Evolutionary conservation across 73 alveolate species (phyloP).

Genomic region (Uronychia binucleata): DNA sequence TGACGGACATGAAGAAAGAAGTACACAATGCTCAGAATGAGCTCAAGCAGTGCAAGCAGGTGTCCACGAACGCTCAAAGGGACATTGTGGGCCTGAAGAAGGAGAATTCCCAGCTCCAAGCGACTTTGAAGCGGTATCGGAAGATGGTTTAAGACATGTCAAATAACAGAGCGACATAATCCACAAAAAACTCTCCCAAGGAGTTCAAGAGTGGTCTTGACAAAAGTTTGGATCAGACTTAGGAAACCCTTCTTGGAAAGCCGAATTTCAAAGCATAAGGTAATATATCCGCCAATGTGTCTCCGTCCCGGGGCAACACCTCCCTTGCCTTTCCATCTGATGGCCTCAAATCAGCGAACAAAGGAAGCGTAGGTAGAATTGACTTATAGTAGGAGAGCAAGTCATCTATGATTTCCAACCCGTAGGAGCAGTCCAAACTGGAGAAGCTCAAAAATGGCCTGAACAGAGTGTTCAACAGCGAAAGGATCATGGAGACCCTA

Average conservation of each 20-base stretch:
- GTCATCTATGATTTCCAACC: not conserved
- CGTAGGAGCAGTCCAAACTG: conserved; percentile 22
- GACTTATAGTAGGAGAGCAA: too few relatives aligned
- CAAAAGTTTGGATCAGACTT: too few relatives aligned
- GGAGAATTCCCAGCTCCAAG: conserved; percentile 64
- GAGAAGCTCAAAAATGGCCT: conserved; percentile 24
- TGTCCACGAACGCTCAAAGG: conserved; percentile 52
- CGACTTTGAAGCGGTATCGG: conserved; percentile 71
- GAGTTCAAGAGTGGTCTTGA: too few relatives aligned
- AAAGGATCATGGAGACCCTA: conserved; percentile 20
- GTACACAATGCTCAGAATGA: conserved; percentile 64
- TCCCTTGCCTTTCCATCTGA: too few relatives aligned
- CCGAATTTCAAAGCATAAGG: too few relatives aligned
- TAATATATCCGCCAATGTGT: too few relatives aligned
- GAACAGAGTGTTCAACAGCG: conserved; percentile 10
- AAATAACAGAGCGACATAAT: too few relatives aligned
- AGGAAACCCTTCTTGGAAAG: too few relatives aligned
- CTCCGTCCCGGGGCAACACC: too few relatives aligned
- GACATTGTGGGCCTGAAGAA: conserved; percentile 59
- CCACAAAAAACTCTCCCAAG: too few relatives aligned
- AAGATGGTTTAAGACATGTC: conserved; percentile 63
- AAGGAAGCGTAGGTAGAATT: too few relatives aligned
- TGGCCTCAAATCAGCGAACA: too few relatives aligned
- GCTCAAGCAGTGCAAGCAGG: conserved; percentile 58
- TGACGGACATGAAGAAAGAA: conserved; percentile 71